phyloP scores from a whole-genome alignment of 768 basidiomycete genomes.

The Tylopilus intermedius region DNA sequence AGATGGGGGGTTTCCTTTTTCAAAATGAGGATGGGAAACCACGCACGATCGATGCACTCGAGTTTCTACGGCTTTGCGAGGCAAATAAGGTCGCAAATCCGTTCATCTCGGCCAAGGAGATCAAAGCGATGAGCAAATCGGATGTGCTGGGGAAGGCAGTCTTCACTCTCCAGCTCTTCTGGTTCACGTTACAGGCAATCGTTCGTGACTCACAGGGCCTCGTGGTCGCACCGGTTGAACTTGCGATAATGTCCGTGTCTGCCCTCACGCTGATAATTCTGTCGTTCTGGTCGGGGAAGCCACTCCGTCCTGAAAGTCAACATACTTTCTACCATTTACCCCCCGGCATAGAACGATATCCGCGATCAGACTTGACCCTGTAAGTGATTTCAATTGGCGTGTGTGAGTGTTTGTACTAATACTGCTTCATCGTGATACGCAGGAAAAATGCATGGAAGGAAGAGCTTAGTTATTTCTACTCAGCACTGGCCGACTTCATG shows the following conservation, averaged over 20 bases:
- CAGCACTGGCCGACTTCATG: no score
- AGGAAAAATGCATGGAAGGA: no score
- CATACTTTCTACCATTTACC: background rate
- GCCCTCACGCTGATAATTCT: background rate
- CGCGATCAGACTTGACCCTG: background rate
- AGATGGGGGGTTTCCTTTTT: conserved; percentile 2
- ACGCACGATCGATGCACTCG: background rate
- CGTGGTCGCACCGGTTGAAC: conserved; percentile 1
- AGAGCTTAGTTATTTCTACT: no score
- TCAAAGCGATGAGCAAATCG: background rate
- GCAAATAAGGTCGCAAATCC: background rate
- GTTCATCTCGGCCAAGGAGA: background rate
- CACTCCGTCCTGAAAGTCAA: background rate
- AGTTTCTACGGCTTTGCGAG: background rate
- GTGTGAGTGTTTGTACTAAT: no score
- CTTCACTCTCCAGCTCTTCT: background rate
- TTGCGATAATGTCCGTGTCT: background rate
- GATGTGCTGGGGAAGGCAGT: background rate
- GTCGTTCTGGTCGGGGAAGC: conserved; percentile 3
- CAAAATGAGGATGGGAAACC: background rate
- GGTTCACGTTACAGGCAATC: background rate
- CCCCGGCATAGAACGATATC: background rate
- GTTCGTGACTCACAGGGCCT: background rate
- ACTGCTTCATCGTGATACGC: no score
- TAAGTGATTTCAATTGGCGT: background rate